These are phyloP conservation scores for Naganishia liquefaciens DNA, from an alignment of 1,284 basidiomycete species.

Conservation along the genomic window DNA sequence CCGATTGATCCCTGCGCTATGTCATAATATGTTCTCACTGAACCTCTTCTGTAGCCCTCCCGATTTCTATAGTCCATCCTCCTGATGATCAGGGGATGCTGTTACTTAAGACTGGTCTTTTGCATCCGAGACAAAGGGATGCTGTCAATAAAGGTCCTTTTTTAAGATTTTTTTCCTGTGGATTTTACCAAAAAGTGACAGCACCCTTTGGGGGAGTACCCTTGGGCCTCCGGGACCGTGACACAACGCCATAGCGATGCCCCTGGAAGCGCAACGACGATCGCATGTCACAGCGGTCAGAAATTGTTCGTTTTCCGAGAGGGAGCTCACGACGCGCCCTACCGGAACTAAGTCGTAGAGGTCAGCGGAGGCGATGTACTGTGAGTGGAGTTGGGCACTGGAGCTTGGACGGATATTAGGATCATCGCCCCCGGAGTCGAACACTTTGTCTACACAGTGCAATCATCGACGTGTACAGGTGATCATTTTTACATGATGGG, in stretches of 20 bases:
- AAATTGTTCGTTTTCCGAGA: background rate
- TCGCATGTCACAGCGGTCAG: background rate
- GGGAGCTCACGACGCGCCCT: background rate
- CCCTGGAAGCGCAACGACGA: background rate
- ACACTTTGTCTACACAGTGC: background rate
- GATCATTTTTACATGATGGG: background rate
- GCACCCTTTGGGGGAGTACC: too few species aligned
- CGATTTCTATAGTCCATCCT: too few species aligned
- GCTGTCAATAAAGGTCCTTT: background rate
- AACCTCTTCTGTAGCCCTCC: too few species aligned
- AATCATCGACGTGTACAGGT: background rate
- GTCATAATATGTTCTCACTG: too few species aligned
- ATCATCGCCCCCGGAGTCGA: background rate
- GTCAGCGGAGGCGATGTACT: background rate
- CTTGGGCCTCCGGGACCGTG: too few species aligned
- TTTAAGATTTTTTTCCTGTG: background rate
- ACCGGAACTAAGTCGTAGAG: background rate
- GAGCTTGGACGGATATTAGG: too few species aligned
- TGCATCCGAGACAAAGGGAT: too few species aligned
- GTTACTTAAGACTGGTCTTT: too few species aligned
- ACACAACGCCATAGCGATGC: background rate
- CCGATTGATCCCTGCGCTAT: too few species aligned
- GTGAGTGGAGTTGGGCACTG: background rate
- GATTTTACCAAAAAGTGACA: too few species aligned
- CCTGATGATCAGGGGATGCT: too few species aligned